Evolutionary conservation across 139 green algal species (phyloP), one percentile per base, ranked within the genome.

Genomic region (Volvox reticuliferus): DNA sequence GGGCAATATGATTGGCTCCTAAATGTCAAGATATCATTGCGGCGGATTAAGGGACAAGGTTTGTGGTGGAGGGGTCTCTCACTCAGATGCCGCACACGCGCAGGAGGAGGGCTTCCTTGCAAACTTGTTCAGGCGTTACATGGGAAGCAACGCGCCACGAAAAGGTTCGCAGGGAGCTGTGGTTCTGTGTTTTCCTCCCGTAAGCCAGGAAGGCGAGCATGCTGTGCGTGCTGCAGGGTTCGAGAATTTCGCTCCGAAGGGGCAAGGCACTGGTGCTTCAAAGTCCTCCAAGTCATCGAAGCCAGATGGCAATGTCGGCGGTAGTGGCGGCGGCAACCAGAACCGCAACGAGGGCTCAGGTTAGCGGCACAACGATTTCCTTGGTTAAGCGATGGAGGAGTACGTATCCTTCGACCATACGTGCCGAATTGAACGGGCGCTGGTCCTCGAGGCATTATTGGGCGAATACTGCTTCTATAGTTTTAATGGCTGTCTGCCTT

Each of bases 221-320:
- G 71, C 26, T 28, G 68, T 30, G 73, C 68, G 68, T 30, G 73
- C 68, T 73, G 22, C 91, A 95, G 93, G 94, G 50, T 96, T 96
- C 82, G 89, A 93, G 55, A 96, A 96, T 79, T 96, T 94, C 44
- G 79, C 67, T n/a, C 93, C 93, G 0, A 94, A 93, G 78, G 87
- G 89, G 16, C 79, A 91, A 6, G 87, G 87, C 28, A 88, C 28
- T 9, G 69, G 82, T 12, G 61, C 20, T 26, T 20, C 71, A 19
- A 92, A 92, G 88, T 16, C 50, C 6, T 36, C 65, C 0, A 84
- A 87, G 79, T 18, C 44, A 16, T 2, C 37, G 22, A 88, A 77
- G 50, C 0, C 71, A 26, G 71, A 68, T 16, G 50, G 32, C 67
- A 55, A 30, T 24, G 65, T 24, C 9, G 78, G 81, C 55, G 82